Evolutionary conservation across 768 basidiomycete genomes (phyloP).

Genomic region (Leccinum incarnatum): DNA sequence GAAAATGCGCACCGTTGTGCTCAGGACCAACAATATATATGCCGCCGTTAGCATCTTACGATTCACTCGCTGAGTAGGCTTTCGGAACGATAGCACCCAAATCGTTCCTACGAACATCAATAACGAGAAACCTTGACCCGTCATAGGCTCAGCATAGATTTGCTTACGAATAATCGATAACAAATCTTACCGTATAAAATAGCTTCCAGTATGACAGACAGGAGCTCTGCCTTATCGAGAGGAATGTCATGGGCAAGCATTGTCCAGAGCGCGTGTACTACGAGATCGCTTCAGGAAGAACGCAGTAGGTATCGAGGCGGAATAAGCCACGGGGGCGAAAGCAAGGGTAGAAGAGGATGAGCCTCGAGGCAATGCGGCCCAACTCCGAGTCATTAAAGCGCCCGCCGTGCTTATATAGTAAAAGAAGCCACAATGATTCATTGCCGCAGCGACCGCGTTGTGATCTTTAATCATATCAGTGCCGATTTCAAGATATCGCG

Average conservation of each 20-base stretch:
- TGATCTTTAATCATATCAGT: neutral
- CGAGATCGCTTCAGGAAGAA: neutral
- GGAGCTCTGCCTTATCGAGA: neutral
- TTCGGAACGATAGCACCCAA: slow-evolving; percentile 18
- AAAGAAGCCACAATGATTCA: neutral
- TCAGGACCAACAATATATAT: slow-evolving; percentile 27
- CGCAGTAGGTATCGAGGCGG: neutral
- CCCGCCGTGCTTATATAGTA: neutral
- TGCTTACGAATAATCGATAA: neutral
- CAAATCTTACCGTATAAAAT: slow-evolving; percentile 19
- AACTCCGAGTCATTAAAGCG: neutral
- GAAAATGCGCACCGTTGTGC: slow-evolving; percentile 25
- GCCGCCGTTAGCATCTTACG: slow-evolving; percentile 23
- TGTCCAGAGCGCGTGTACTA: neutral
- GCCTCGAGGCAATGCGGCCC: too few relatives aligned
- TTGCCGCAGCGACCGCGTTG: neutral
- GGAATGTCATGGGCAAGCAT: neutral
- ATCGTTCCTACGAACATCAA: slow-evolving; percentile 35
- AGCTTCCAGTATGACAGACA: slow-evolving; percentile 13
- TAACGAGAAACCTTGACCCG: slow-evolving; percentile 32
- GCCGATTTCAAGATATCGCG: neutral
- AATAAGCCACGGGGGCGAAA: neutral
- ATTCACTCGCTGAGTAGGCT: slow-evolving; percentile 13
- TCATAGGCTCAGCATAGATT: neutral
- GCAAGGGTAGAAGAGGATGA: neutral